A percentile compares a stretch with the other conserved stretches of the same genome.
phyloP scores from a whole-genome alignment of 2,329 filamentous ascomycete species.

The Sporothrix euskadiensis region DNA sequence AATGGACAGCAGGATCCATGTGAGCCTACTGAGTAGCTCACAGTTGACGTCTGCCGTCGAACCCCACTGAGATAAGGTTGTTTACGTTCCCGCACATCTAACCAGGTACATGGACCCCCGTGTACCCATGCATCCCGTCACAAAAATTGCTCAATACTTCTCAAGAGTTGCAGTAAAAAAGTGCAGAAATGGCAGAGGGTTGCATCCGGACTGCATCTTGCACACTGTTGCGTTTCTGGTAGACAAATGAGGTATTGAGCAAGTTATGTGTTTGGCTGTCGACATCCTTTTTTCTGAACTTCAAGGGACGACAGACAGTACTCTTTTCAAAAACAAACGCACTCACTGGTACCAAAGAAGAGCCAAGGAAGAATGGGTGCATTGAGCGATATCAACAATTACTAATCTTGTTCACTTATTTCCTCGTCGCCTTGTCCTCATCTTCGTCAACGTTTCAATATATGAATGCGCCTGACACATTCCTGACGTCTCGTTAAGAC shows the following conservation, averaged over 20 bases:
- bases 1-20: background rate
- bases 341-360: background rate
- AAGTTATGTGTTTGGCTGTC: background rate
- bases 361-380: background rate
- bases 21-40: no score
- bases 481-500: background rate
- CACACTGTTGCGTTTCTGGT: background rate
- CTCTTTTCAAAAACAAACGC: background rate
- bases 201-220: background rate
- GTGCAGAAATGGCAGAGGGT: background rate
- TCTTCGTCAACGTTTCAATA: background rate
- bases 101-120: constrained; percentile 3
- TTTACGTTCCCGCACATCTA: background rate
- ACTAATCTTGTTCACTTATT: background rate
- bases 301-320: background rate
- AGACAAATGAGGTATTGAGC: background rate
- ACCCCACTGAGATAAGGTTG: background rate
- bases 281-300: background rate
- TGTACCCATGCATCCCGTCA: background rate
- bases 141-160: constrained; percentile 21
- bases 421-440: no score
- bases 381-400: background rate
- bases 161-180: background rate
- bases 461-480: background rate
- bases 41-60: background rate